Conservation (phyloP, 331 rosid genomes). For the Pyrus hybrid region DNA sequence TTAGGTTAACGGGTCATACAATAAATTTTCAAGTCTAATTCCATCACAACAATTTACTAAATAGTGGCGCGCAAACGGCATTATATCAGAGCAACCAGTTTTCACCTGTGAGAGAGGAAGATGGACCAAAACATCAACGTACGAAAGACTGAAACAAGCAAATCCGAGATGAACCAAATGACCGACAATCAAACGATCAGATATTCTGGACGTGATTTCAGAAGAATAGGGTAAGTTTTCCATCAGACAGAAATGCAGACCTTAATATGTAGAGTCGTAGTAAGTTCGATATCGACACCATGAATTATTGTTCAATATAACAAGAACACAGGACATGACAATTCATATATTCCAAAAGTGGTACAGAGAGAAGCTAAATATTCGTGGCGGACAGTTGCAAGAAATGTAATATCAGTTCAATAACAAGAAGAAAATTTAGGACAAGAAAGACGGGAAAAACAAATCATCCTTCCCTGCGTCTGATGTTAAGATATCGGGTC, state of each 20-base stretch:
- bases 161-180: not conserved
- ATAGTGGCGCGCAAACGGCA: not conserved
- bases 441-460: not conserved
- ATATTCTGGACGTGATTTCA: too few species aligned
- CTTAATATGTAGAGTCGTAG: not conserved
- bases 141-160: not conserved
- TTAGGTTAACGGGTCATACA: too few species aligned
- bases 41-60: not conserved
- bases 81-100: not conserved
- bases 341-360: not conserved
- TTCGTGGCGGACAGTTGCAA: not conserved
- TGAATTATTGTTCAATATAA: not conserved
- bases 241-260: too few species aligned
- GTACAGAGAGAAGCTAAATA: not conserved
- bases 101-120: not conserved
- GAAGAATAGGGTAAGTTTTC: too few species aligned
- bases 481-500: conserved; percentile 26
- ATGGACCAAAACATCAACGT: not conserved
- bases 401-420: not conserved
- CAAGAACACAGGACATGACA: not conserved
- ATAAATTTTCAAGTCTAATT: too few species aligned
- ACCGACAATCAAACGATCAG: not conserved
- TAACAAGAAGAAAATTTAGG: not conserved
- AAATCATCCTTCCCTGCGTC: not conserved
- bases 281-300: not conserved